Evolutionary conservation across 2,329 filamentous ascomycete genomes (phyloP).

Genomic region (Ophiostoma himal-ulmi): DNA sequence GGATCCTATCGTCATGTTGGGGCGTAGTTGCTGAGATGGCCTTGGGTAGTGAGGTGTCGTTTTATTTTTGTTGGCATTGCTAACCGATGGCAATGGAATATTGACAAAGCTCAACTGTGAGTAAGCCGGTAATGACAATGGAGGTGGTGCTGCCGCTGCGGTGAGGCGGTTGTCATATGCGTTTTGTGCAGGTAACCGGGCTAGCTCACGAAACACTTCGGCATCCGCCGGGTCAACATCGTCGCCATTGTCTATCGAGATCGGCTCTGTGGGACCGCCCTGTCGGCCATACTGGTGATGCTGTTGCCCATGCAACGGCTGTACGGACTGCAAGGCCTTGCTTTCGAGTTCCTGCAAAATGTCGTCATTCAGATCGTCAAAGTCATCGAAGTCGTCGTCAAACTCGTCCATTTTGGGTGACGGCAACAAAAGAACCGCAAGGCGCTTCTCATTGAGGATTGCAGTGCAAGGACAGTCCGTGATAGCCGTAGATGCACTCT

Average conservation of each 20-base stretch:
- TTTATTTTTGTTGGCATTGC: neutral
- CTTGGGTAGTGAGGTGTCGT: constrained; percentile 5
- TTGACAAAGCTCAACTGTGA: constrained; percentile 23
- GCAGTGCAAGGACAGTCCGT: neutral
- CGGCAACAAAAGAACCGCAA: neutral
- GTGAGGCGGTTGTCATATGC: constrained; percentile 19
- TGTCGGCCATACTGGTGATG: constrained; percentile 14
- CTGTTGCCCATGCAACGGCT: constrained; percentile 25
- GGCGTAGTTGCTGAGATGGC: constrained; percentile 6
- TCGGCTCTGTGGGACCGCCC: neutral
- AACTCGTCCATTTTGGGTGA: constrained; percentile 49
- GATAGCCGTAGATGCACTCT: neutral
- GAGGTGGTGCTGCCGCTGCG: constrained; percentile 24
- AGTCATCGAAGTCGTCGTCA: constrained; percentile 57
- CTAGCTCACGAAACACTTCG: constrained; percentile 24
- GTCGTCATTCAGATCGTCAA: constrained; percentile 55
- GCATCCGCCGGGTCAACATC: constrained; percentile 23
- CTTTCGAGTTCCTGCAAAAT: constrained; percentile 58
- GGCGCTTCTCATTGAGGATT: constrained; percentile 2
- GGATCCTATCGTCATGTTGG: neutral
- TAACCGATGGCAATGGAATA: constrained; percentile 20
- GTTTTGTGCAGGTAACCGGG: constrained; percentile 25
- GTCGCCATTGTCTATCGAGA: constrained; percentile 15
- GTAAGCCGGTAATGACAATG: constrained; percentile 23
- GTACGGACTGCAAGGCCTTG: constrained; percentile 36